A percentile compares a stretch with the other conserved stretches of the same genome.
phyloP scores from a whole-genome alignment of 176 grass and related monocot species.

The Avena eriantha region DNA sequence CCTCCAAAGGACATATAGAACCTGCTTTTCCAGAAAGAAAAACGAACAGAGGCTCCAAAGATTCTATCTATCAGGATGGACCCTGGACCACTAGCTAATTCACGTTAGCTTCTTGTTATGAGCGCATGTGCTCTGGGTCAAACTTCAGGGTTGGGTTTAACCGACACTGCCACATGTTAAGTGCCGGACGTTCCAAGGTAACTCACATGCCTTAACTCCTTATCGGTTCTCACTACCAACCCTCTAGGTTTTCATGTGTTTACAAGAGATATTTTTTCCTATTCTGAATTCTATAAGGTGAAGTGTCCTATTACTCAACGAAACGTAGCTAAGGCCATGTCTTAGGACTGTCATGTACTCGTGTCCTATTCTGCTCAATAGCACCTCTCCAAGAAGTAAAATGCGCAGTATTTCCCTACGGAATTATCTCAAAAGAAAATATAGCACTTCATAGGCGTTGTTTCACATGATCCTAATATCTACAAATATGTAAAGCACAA shows the following conservation, averaged over 20 bases:
- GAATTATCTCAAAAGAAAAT: conserved; percentile 3
- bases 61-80: conserved; percentile 4
- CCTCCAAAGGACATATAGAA: conserved; percentile 4
- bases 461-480: background rate
- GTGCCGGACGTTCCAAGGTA: conserved; percentile 1
- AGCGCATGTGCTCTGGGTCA: conserved; percentile 38
- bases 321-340: conserved; percentile 17
- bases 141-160: conserved; percentile 11
- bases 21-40: background rate
- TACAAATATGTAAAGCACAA: conserved; percentile 9
- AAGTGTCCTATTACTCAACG: background rate
- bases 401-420: background rate
- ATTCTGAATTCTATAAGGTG: background rate
- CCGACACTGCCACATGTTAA: conserved; percentile 32
- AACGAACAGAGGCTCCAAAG: conserved; percentile 8
- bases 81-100: conserved; percentile 13
- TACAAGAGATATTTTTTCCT: background rate
- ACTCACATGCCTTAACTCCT: background rate
- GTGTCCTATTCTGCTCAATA: background rate
- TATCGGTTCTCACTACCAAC: background rate
- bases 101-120: background rate
- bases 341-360: background rate
- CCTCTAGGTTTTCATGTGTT: conserved; percentile 28
- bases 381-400: background rate
- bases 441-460: background rate